Evolutionary conservation across 495 filamentous ascomycete genomes (phyloP).

Genomic region (Geopyxis carbonaria): DNA sequence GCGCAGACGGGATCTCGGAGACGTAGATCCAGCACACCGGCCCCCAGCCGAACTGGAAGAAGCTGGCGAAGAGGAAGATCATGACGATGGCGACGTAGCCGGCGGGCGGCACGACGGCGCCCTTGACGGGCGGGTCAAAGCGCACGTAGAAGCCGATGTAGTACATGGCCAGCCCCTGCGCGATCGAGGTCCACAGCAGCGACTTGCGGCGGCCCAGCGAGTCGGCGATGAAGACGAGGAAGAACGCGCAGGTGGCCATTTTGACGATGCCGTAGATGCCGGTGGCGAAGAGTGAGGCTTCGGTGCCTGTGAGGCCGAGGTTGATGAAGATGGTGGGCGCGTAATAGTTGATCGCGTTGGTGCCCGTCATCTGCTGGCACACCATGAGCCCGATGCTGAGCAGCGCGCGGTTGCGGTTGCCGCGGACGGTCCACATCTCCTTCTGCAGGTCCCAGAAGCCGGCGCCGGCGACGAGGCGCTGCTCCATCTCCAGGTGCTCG

Average conservation of each 20-base stretch:
- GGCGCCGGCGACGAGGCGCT: slow-evolving; percentile 42
- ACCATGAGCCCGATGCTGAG: slow-evolving; percentile 47
- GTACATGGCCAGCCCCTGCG: slow-evolving; percentile 53
- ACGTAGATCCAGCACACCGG: slow-evolving; percentile 66
- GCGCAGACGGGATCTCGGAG: slow-evolving; percentile 55
- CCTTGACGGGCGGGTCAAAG: slow-evolving; percentile 43
- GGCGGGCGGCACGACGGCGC: slow-evolving; percentile 34
- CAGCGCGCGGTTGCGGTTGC: slow-evolving; percentile 46
- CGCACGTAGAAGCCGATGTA: slow-evolving; percentile 69
- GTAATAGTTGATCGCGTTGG: slow-evolving; percentile 54
- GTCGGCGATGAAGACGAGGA: slow-evolving; percentile 55
- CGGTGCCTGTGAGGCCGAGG: slow-evolving; percentile 37
- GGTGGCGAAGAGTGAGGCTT: slow-evolving; percentile 40
- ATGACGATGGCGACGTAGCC: slow-evolving; percentile 53
- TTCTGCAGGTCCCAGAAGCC: slow-evolving; percentile 46
- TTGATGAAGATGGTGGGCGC: slow-evolving; percentile 54
- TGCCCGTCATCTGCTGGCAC: slow-evolving; percentile 55
- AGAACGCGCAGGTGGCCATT: slow-evolving; percentile 38
- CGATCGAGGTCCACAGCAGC: slow-evolving; percentile 57
- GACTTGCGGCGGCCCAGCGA: slow-evolving; percentile 51
- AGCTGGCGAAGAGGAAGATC: slow-evolving; percentile 57
- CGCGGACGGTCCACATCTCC: slow-evolving; percentile 53
- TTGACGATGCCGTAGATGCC: slow-evolving; percentile 50
- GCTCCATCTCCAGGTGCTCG: slow-evolving; percentile 53
- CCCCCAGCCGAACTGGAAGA: slow-evolving; percentile 68